phyloP scores from a whole-genome alignment of 306 rosid genomes.

The Corylus heterophylla region DNA sequence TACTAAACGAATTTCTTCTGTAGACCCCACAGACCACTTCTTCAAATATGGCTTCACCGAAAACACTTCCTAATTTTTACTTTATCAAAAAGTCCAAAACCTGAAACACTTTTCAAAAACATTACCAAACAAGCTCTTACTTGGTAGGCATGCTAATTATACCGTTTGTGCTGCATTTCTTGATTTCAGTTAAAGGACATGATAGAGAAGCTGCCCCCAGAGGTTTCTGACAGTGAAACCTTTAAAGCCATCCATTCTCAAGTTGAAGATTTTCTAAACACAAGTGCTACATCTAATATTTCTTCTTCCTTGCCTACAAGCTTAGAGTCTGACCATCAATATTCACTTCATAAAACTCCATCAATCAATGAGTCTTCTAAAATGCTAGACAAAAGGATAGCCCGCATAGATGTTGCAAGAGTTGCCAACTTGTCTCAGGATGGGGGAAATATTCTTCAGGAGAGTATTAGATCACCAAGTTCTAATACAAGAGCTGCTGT shows the following conservation, averaged over 20 bases:
- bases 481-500: slow-evolving; percentile 29
- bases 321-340: slow-evolving; percentile 37
- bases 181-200: slow-evolving; percentile 55
- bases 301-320: slow-evolving; percentile 28
- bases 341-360: slow-evolving; percentile 30
- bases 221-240: slow-evolving; percentile 39
- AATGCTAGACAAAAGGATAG: slow-evolving; percentile 27
- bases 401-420: slow-evolving; percentile 27
- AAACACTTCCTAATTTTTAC: too few species aligned
- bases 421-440: slow-evolving; percentile 21
- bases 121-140: too few species aligned
- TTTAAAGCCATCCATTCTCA: slow-evolving; percentile 51
- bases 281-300: slow-evolving; percentile 26
- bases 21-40: too few species aligned
- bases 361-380: slow-evolving; percentile 31
- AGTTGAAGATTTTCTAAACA: slow-evolving; percentile 55
- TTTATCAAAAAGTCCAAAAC: too few species aligned
- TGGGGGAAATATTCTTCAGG: slow-evolving; percentile 34
- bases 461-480: slow-evolving; percentile 26
- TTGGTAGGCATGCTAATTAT: slow-evolving; percentile 24
- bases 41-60: too few species aligned
- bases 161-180: slow-evolving; percentile 25
- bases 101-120: too few species aligned
- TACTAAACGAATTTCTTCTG: too few species aligned
- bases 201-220: slow-evolving; percentile 56